Evolutionary conservation across 768 basidiomycete species (phyloP).

Genomic region (Leccinellum rugosiceps): DNA sequence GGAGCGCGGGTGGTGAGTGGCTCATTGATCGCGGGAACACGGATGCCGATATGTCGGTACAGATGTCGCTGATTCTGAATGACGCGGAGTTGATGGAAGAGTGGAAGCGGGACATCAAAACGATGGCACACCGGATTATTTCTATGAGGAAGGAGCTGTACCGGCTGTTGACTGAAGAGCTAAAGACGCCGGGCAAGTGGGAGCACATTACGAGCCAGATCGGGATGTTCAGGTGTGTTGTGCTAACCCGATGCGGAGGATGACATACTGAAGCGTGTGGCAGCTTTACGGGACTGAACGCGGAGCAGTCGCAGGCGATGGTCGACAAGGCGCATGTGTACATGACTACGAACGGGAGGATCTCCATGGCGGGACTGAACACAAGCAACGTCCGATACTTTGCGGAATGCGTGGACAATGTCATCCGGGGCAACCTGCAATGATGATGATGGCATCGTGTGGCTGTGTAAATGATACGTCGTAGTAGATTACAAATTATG

Average conservation of each 20-base stretch:
- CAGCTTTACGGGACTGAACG: conserved; percentile 82
- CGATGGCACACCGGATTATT: conserved; percentile 79
- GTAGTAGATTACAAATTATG: background rate
- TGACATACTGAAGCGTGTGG: conserved; percentile 6
- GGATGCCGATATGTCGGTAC: conserved; percentile 2
- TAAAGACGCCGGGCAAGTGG: conserved; percentile 92
- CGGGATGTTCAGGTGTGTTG: conserved; percentile 91
- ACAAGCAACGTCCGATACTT: conserved; percentile 72
- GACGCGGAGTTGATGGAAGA: conserved; percentile 69
- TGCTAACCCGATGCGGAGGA: background rate
- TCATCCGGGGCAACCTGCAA: conserved; percentile 49
- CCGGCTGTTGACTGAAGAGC: conserved; percentile 61
- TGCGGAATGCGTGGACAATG: conserved; percentile 66
- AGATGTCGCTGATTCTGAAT: conserved; percentile 84
- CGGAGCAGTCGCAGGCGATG: conserved; percentile 62
- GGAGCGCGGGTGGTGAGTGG: conserved; percentile 80
- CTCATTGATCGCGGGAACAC: background rate
- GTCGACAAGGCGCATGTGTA: conserved; percentile 78
- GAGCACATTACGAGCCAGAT: conserved; percentile 95
- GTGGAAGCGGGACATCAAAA: conserved; percentile 88
- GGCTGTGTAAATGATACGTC: conserved; percentile 14
- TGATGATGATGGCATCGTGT: conserved; percentile 1
- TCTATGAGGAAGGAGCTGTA: conserved; percentile 82
- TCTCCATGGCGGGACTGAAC: conserved; percentile 95
- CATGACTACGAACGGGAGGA: conserved; percentile 82